Base-by-base conservation (phyloP, 2,329 filamentous ascomycete species). In the Graphilbum sp. region DNA sequence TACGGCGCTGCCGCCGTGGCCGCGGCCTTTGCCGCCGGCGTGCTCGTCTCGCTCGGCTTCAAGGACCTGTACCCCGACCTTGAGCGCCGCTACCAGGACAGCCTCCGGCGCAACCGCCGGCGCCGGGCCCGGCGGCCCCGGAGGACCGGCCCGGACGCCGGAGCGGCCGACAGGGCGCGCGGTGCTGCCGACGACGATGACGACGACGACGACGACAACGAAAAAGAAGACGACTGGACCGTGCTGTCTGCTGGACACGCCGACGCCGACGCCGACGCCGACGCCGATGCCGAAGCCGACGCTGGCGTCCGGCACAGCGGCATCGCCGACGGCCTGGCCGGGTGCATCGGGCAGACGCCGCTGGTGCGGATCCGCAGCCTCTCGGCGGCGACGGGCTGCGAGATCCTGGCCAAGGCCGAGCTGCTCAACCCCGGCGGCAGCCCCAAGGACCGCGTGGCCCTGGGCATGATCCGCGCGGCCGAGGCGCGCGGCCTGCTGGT, bases 391-490 rank as follows among this genome's bases (percentile, higher is more conserved):
- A 95, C 90, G 4, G 86, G 86, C 17, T 86, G 90, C 51, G 76
- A 76, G 31, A 93, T 98, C 50, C 66, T 96, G 27, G 90, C 79
- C 47, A 98, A 98, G 60, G 86, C 86, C 35, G 90, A 98, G 69
- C 92, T 93, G 53, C 70, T 98, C 39, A 96, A 98, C 60, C 88
- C 87, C 3, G 90, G 90, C 15, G 83, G 84, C 50, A 90, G 82
- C 48, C 87, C 90, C 31, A 98, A 98, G 58, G 90, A 98, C 58
- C 75, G 90, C 38, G 90, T 98, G 13, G 90, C 90, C 2, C 68
- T 96, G 29, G 81, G 72, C 58, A 92, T 96, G 66, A 93, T 98
- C 54, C 62, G 74, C 33, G 60, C 76, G 55, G 90, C 87, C 32
- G 90, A 98, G 64, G 68, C 73, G 43, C 61, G 70, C 35, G 86